Evolutionary conservation across 257 asterid genomes (phyloP).

Genomic region (Misopates orontium): DNA sequence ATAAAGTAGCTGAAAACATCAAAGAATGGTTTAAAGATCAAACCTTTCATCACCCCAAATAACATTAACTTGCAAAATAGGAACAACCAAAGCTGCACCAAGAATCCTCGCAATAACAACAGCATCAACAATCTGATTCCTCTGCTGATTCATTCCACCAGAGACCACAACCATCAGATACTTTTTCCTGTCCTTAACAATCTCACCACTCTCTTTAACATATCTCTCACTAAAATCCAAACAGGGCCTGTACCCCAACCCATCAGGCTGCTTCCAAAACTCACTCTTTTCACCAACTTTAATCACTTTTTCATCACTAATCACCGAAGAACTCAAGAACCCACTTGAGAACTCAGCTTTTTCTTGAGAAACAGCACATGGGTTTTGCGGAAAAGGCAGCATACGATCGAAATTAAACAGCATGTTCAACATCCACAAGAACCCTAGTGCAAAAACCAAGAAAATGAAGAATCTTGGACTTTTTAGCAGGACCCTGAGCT

Average conservation of each 20-base stretch:
- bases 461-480: slow-evolving; percentile 58
- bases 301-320: slow-evolving; percentile 13
- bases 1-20: slow-evolving; percentile 12
- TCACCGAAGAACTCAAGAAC: slow-evolving; percentile 27
- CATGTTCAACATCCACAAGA: slow-evolving; percentile 58
- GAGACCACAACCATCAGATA: slow-evolving; percentile 87
- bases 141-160: slow-evolving; percentile 96
- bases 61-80: slow-evolving; percentile 89
- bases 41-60: slow-evolving; percentile 99
- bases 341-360: slow-evolving; percentile 34
- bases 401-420: slow-evolving; percentile 53
- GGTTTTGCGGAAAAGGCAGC: slow-evolving; percentile 50
- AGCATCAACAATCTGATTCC: slow-evolving; percentile 98
- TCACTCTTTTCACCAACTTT: slow-evolving; percentile 38
- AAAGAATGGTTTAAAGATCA: slow-evolving; percentile 32
- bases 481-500: slow-evolving; percentile 41
- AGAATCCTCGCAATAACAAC: slow-evolving; percentile 92
- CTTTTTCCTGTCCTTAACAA: slow-evolving; percentile 64
- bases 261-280: slow-evolving; percentile 95
- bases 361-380: slow-evolving; percentile 50
- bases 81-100: slow-evolving; percentile 95
- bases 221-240: slow-evolving; percentile 64
- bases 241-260: slow-evolving; percentile 86
- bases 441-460: slow-evolving; percentile 46
- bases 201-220: slow-evolving; percentile 38